phyloP scores from a whole-genome alignment of 2,329 filamentous ascomycete species.

The Akanthomyces dipterigenus region DNA sequence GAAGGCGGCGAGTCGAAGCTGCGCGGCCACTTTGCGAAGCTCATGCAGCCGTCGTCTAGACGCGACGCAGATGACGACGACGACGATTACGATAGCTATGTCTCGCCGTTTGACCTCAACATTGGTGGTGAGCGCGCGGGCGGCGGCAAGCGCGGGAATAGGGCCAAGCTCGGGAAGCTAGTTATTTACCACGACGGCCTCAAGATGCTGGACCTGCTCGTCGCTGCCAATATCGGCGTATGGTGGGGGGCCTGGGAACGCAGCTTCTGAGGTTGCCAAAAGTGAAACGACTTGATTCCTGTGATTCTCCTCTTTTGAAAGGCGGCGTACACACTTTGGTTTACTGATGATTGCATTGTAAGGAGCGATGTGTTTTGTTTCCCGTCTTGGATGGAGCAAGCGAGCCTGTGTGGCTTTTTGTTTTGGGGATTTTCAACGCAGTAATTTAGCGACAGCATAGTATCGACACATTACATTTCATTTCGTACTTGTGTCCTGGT shows the following conservation, averaged over 20 bases:
- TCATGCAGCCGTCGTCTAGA: slow-evolving; percentile 25
- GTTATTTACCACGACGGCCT: slow-evolving; percentile 83
- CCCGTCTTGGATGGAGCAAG: neutral
- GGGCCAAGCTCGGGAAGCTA: slow-evolving; percentile 89
- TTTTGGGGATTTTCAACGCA: neutral
- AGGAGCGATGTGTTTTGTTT: neutral
- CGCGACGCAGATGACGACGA: slow-evolving; percentile 34
- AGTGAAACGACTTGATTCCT: too few relatives aligned
- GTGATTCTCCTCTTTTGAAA: too few relatives aligned
- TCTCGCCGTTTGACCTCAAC: slow-evolving; percentile 56
- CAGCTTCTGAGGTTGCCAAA: slow-evolving; percentile 27
- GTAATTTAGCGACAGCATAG: neutral
- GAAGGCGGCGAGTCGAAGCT: slow-evolving; percentile 23
- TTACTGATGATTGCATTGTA: neutral
- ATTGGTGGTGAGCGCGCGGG: slow-evolving; percentile 79
- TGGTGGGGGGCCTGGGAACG: slow-evolving; percentile 88
- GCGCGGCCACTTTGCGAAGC: slow-evolving; percentile 37
- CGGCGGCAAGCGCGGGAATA: slow-evolving; percentile 76
- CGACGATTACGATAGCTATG: slow-evolving; percentile 14
- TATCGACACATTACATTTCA: neutral
- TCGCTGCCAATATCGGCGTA: slow-evolving; percentile 83
- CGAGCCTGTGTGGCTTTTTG: neutral
- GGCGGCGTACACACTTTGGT: neutral
- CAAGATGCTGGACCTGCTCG: slow-evolving; percentile 90
- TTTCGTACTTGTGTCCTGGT: too few relatives aligned